Percentiles rank a stretch among this genome's conserved stretches.
Conservation (phyloP, 352 stramenopile species). For the Vaucheria bursata region DNA sequence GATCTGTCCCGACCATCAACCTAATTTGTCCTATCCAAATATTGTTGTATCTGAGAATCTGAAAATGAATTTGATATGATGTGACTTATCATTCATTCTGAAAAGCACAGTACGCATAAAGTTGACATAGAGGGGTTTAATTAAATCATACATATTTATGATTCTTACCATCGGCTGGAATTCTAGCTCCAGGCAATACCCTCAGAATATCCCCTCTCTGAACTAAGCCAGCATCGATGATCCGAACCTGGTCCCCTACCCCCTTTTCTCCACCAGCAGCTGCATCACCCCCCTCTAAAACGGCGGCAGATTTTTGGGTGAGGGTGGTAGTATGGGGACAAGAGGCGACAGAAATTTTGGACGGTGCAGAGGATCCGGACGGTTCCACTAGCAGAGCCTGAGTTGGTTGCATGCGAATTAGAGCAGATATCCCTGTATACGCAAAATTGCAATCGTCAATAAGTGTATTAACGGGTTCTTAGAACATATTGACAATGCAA, state of each 20-base stretch:
- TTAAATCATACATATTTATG: too few relatives aligned
- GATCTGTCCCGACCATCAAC: too few relatives aligned
- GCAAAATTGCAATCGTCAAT: too few relatives aligned
- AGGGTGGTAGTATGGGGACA: neutral
- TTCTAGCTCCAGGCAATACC: slow-evolving; percentile 17
- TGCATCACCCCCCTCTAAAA: neutral
- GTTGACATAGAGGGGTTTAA: too few relatives aligned
- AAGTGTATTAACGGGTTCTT: too few relatives aligned
- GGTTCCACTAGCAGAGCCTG: slow-evolving; percentile 15
- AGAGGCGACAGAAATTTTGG: neutral
- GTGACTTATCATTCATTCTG: too few relatives aligned
- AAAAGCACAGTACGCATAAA: too few relatives aligned
- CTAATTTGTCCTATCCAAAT: too few relatives aligned
- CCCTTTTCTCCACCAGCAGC: neutral
- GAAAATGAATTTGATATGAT: too few relatives aligned
- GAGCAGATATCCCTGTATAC: slow-evolving; percentile 14
- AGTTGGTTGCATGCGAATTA: slow-evolving; percentile 25
- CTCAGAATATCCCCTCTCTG: slow-evolving; percentile 21
- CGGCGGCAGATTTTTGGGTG: neutral
- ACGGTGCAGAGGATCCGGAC: neutral
- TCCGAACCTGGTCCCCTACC: slow-evolving; percentile 10
- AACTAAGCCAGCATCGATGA: slow-evolving; percentile 32
- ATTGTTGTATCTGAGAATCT: too few relatives aligned
- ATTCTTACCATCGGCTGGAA: slow-evolving; percentile 23
- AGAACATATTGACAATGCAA: too few relatives aligned